phyloP scores from a whole-genome alignment of 176 grass and related monocot species.

The Pontederia crassipes region DNA sequence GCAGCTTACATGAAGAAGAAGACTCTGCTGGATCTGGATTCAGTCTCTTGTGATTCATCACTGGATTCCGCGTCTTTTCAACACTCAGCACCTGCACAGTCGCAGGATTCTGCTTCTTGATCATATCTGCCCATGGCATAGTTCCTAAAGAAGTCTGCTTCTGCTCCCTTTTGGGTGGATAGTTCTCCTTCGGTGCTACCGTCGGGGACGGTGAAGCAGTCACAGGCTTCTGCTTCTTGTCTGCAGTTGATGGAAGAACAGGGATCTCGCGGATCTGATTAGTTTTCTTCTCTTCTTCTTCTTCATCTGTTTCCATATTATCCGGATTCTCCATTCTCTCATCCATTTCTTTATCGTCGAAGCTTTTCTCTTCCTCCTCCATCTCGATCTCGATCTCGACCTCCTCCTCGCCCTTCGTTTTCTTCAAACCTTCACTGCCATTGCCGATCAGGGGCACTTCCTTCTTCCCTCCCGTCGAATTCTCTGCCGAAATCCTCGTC shows the following conservation, averaged over 20 bases:
- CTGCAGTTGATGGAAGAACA: slow-evolving; percentile 5
- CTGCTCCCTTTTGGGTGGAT: too few relatives aligned
- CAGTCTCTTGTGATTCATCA: slow-evolving; percentile 26
- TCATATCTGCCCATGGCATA: slow-evolving; percentile 5
- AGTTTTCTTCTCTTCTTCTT: slow-evolving; percentile 30
- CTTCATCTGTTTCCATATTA: slow-evolving; percentile 13
- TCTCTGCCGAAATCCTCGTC: slow-evolving; percentile 17
- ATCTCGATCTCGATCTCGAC: slow-evolving; percentile 9
- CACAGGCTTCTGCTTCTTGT: slow-evolving; percentile 25
- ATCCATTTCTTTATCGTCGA: slow-evolving; percentile 44
- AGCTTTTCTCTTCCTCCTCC: slow-evolving; percentile 27
- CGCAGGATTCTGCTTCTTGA: too few relatives aligned
- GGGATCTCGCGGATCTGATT: neutral
- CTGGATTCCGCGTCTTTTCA: slow-evolving; percentile 36
- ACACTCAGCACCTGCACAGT: neutral
- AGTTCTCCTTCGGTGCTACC: too few relatives aligned
- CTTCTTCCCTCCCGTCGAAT: slow-evolving; percentile 31
- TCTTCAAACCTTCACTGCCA: slow-evolving; percentile 27
- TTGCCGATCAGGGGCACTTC: neutral
- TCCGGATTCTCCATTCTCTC: slow-evolving; percentile 9
- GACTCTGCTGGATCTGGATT: slow-evolving; percentile 26
- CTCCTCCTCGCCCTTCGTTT: neutral
- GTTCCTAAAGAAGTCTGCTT: slow-evolving; percentile 17
- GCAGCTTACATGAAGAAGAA: slow-evolving; percentile 24
- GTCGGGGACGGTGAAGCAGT: neutral